These are phyloP conservation scores for Metschnikowia rubicola DNA, from an alignment of 805 yeast genomes.

Conservation along the genomic window DNA sequence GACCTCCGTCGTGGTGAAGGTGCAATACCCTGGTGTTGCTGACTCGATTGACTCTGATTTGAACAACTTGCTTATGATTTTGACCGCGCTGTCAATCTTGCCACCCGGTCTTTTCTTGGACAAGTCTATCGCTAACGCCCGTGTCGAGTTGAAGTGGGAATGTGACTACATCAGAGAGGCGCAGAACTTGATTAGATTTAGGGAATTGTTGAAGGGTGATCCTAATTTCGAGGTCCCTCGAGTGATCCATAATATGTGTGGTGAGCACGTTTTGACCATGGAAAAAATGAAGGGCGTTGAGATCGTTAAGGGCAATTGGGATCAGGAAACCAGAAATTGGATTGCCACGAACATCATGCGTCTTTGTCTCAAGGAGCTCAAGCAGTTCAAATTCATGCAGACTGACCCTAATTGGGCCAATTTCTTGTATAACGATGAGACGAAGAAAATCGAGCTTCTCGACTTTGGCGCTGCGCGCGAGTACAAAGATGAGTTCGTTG, in stretches of 20 bases:
- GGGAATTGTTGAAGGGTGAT: constrained; percentile 50
- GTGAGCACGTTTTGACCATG: constrained; percentile 86
- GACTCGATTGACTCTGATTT: constrained; percentile 91
- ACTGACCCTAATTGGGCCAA: constrained; percentile 99
- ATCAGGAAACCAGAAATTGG: constrained; percentile 72
- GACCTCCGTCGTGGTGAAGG: constrained; percentile 84
- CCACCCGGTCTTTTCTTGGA: constrained; percentile 93
- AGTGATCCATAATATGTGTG: constrained; percentile 73
- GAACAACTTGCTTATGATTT: constrained; percentile 73
- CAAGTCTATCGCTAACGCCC: constrained; percentile 87
- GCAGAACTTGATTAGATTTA: constrained; percentile 63
- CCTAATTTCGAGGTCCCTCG: constrained; percentile 74
- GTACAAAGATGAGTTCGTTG: constrained; percentile 64
- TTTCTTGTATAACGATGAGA: constrained; percentile 73
- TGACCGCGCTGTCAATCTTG: constrained; percentile 80
- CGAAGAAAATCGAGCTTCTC: constrained; percentile 73
- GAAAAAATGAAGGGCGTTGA: constrained; percentile 80
- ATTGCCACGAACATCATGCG: constrained; percentile 85
- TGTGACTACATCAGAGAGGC: constrained; percentile 95
- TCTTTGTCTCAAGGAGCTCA: constrained; percentile 80
- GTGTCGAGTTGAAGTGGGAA: constrained; percentile 94
- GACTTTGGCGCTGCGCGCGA: constrained; percentile 96
- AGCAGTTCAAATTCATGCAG: constrained; percentile 87
- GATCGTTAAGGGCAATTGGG: constrained; percentile 71
- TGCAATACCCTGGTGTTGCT: constrained; percentile 96